phyloP scores from a whole-genome alignment of 2,329 filamentous ascomycete species.

The Cytospora chrysosperma region DNA sequence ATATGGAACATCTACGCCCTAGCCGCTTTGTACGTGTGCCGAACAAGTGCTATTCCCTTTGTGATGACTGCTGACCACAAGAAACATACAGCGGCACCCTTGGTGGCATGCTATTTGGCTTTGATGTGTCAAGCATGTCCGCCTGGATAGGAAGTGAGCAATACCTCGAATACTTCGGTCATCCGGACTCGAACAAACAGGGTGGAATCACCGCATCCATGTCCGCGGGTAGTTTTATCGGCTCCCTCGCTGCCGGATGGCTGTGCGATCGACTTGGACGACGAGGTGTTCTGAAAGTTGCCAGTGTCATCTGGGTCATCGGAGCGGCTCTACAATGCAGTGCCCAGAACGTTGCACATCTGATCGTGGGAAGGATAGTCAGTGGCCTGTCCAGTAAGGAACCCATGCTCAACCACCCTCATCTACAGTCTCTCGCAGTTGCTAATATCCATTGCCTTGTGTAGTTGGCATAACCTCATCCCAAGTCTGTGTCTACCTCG shows the following conservation, averaged over 20 bases:
- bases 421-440: not conserved
- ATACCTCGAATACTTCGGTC: constrained; percentile 23
- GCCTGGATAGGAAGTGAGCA: constrained; percentile 56
- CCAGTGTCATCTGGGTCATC: constrained; percentile 47
- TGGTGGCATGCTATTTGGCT: constrained; percentile 73
- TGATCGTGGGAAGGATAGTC: constrained; percentile 69
- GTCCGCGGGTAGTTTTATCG: constrained; percentile 70
- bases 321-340: constrained; percentile 24
- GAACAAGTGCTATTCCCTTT: not conserved
- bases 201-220: constrained; percentile 72
- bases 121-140: constrained; percentile 76
- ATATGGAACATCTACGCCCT: constrained; percentile 25
- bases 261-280: constrained; percentile 51
- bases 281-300: constrained; percentile 48
- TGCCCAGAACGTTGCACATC: constrained; percentile 62
- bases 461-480: constrained; percentile 70
- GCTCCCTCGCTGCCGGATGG: constrained; percentile 50
- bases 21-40: constrained; percentile 6
- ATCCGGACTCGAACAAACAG: constrained; percentile 47
- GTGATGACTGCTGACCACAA: not conserved
- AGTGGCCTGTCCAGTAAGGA: constrained; percentile 53
- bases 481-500: constrained; percentile 68
- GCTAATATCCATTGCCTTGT: constrained; percentile 35
- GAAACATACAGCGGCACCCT: constrained; percentile 26
- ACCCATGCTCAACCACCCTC: too few relatives aligned